Evolutionary conservation across 352 stramenopile species (phyloP), one percentile per base, ranked within the genome.

Genomic region (Phytophthora capsici): DNA sequence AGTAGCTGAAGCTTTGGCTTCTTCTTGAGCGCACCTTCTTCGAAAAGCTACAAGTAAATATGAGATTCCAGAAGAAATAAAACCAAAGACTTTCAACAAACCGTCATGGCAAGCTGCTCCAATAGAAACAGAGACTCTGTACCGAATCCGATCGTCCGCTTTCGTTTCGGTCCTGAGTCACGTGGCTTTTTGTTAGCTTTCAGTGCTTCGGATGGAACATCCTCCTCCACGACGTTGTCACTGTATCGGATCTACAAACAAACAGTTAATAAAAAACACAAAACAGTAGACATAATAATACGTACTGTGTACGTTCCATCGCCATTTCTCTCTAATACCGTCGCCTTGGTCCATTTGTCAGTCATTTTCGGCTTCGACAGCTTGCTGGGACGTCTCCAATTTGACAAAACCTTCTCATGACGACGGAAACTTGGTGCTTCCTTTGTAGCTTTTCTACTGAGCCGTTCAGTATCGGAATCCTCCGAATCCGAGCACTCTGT

Each of bases 71-170:
- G 6, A 32, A 20, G 13, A 45, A 14, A 7, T 16, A 22, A 7
- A 44, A 44, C 12, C 40, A 13, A 16, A 50, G 36, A 14, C 4
- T 12, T 23, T 34, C 4, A 34, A 60, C 43, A 34, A 63, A 90
- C 80, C 57, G 81, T 89, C 73, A 90, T 77, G 2, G 79, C 79
- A 16, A 92, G 61, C 38, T 92, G 81, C 37, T 92, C 78, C 5
- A 92, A 66, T 22, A 92, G 41, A 52, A 87, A 88, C 16, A 87
- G 20, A 16, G 75, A 73, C 16, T 92, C 77, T 3, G 47, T 71
- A 20, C 65, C 63, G 4, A 85, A 62, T 44, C 63, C 61, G 7
- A 50, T 37, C 6, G 22, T 36, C 32, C 22, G 38, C 17, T 56
- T 66, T 38, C 19, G 43, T 38, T 12, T 19, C 20, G 20, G 47